Evolutionary conservation across 2,329 filamentous ascomycete species (phyloP), one percentile per base, ranked within the genome.

Genomic region (Pyrenophora tritici-repentis): DNA sequence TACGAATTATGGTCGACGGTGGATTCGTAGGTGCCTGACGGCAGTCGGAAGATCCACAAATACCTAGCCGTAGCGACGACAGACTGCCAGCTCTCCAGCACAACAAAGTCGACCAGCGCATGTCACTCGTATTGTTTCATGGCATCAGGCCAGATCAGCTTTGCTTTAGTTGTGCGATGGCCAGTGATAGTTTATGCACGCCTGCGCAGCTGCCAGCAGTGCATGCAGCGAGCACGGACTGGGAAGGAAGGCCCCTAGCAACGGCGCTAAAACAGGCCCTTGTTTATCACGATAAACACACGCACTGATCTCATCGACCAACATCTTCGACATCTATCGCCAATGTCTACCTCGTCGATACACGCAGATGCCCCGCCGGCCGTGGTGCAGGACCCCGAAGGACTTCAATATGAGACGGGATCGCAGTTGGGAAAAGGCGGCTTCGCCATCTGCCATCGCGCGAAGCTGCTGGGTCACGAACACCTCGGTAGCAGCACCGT

Each of bases 371-470:
- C 78, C 35, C 79, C 79, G 56, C 79, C 79, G 42, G 71, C 74
- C 51, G 80, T 87, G 39, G 88, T 88, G 66, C 77, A 79, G 47
- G 88, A 91, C 71, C 86, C 87, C 46, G 83, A 81, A 48, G 88
- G 88, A 46, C 84, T 87, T 47, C 80, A 86, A 41, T 93, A 92
- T 77, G 83, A 87, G 63, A 85, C 89, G 26, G 88, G 88, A 50
- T 85, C 85, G 64, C 79, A 90, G 68, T 79, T 93, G 50, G 89
- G 89, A 20, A 92, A 90, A 74, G 89, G 89, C 39, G 89, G 89
- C 8, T 93, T 93, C 68, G 89, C 89, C 59, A 88, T 92, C 55
- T 92, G 89, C 76, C 89, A 92, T 68, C 84, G 86, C 62, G 89
- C 86, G 40, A 84, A 87, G 61, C 76, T 88, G 47, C 78, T 84